phyloP scores from a whole-genome alignment of 2,329 filamentous ascomycete species.

The Hypoxylon sp. region DNA sequence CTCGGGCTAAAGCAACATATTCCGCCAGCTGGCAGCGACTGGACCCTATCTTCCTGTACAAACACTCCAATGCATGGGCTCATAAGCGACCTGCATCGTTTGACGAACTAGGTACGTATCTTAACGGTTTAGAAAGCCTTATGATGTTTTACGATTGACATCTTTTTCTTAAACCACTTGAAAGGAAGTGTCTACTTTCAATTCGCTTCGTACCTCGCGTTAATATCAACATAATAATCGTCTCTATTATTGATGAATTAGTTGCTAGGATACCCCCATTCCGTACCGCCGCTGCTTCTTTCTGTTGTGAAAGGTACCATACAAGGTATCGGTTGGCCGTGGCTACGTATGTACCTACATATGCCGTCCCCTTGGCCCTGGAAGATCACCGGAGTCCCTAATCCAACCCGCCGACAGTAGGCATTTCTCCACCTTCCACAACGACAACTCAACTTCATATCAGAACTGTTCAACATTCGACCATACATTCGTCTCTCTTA shows the following conservation, averaged over 20 bases:
- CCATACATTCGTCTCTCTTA: slow-evolving; percentile 25
- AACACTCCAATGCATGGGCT: slow-evolving; percentile 6
- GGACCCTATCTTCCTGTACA: slow-evolving; percentile 23
- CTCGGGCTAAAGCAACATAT: slow-evolving; percentile 26
- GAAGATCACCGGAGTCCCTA: slow-evolving; percentile 46
- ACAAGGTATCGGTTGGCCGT: neutral
- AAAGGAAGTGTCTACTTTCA: slow-evolving; percentile 3
- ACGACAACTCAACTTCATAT: slow-evolving; percentile 49
- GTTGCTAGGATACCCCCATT: slow-evolving; percentile 22
- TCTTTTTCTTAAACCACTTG: slow-evolving; percentile 7
- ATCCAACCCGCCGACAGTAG: slow-evolving; percentile 32
- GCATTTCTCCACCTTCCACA: slow-evolving; percentile 52
- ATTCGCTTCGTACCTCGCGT: neutral
- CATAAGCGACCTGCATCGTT: slow-evolving; percentile 21
- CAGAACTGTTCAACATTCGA: slow-evolving; percentile 26
- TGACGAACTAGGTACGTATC: slow-evolving; percentile 7
- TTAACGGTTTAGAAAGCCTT: slow-evolving; percentile 10
- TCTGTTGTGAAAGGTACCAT: slow-evolving; percentile 10
- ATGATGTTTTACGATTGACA: slow-evolving; percentile 4
- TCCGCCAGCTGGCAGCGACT: slow-evolving; percentile 31
- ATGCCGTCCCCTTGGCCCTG: slow-evolving; percentile 39
- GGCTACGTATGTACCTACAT: slow-evolving; percentile 17
- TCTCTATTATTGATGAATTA: slow-evolving; percentile 5
- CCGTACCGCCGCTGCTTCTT: slow-evolving; percentile 14
- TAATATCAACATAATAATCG: neutral